Evolutionary conservation across 2,329 filamentous ascomycete species (phyloP), one percentile per base, ranked within the genome.

Genomic region (Ophiostoma montium): DNA sequence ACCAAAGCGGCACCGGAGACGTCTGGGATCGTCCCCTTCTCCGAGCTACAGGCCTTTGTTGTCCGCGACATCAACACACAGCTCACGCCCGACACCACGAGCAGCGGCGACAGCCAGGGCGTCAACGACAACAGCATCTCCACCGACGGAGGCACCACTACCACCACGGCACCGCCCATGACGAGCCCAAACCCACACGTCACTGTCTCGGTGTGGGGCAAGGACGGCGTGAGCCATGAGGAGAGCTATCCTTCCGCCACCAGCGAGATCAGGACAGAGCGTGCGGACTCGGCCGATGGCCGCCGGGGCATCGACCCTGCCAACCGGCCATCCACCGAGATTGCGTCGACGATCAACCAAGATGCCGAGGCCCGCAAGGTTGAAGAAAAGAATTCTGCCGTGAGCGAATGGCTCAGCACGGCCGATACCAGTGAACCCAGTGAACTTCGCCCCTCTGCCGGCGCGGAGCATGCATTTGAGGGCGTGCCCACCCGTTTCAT

Each of bases 141-240:
- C 4, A 74, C 71, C 52, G 72, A 75, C 57, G 73, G 74, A 57
- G 67, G 65, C 38, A 56, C 67, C 33, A 66, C 62, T 4, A 63
- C 66, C 2, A 60, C 61, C 41, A 57, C 64, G 18, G 44, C 44
- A 9, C 57, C 64, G 46, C 57, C 62, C 48, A 74, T 73, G 68
- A 60, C 65, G 31, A 59, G 63, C 18, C 69, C 67, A 52, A 78
- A 75, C 57, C 75, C 75, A 7, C 68, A 68, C 27, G 71, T 79
- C 18, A 76, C 70, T 6, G 71, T 78, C 44, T 78, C 75, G 1
- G 63, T 74, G 53, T 78, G 72, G 71, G 72, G 69, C 42, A 67
- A 65, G 52, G 71, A 67, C 46, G 57, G 61, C 38, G 59, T 41
- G 12, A 36, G 46, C 42, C 46, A 47, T 3, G 43, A 52, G 15